A percentile compares a stretch with the other conserved stretches of the same genome.
phyloP scores from a whole-genome alignment of 2,329 filamentous ascomycete species.

The Cordyceps cicadae region DNA sequence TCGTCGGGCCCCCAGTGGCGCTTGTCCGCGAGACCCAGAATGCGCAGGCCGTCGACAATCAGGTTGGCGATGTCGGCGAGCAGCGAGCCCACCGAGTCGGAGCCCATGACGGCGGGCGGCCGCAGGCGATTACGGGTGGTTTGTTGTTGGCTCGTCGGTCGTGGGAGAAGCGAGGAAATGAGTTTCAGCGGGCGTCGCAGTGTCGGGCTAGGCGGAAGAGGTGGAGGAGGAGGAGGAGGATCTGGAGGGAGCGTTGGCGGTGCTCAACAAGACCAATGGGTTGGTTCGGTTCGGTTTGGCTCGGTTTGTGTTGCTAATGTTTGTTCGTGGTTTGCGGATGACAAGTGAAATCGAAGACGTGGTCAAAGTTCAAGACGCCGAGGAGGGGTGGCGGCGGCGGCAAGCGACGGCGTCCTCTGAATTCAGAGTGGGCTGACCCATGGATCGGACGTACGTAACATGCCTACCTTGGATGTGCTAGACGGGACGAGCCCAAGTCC shows the following conservation, averaged over 20 bases:
- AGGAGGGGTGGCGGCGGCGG: too few relatives aligned
- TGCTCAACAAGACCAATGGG: too few relatives aligned
- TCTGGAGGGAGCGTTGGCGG: too few relatives aligned
- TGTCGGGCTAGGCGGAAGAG: too few relatives aligned
- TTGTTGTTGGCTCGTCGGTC: neutral
- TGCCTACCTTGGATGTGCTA: neutral
- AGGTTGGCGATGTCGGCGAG: slow-evolving; percentile 50
- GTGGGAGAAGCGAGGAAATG: neutral
- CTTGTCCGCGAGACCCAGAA: slow-evolving; percentile 49
- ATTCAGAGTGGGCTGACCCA: neutral
- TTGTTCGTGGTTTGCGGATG: too few relatives aligned
- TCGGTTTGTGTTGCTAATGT: too few relatives aligned
- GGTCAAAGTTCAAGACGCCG: too few relatives aligned
- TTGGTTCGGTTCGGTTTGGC: too few relatives aligned
- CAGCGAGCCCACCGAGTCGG: slow-evolving; percentile 48
- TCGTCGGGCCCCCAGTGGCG: slow-evolving; percentile 51
- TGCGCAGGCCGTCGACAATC: slow-evolving; percentile 44
- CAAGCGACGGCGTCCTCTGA: neutral
- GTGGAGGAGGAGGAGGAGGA: too few relatives aligned
- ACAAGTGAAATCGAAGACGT: too few relatives aligned
- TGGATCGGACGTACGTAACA: too few relatives aligned
- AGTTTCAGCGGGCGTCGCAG: too few relatives aligned
- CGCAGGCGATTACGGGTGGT: neutral
- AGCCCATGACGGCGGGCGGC: neutral
- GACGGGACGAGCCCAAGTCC: neutral